phyloP scores from a whole-genome alignment of 805 yeast genomes.

The Kluyveromyces lactis region DNA sequence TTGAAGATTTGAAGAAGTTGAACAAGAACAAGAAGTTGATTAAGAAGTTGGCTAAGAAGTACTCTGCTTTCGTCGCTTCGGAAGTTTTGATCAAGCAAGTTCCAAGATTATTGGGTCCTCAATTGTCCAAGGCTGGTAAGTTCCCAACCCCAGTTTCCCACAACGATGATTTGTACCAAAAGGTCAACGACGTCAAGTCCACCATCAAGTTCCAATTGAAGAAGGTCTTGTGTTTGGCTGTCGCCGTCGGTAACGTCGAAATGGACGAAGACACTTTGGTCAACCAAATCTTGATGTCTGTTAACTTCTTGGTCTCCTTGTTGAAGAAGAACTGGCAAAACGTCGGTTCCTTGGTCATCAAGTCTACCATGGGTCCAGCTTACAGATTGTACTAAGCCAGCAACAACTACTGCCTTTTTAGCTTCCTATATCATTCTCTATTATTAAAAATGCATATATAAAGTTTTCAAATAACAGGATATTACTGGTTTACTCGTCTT shows the following conservation, averaged over 20 bases:
- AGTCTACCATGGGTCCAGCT: conserved; percentile 99
- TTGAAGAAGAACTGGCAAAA: conserved; percentile 99
- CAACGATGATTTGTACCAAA: conserved; percentile 93
- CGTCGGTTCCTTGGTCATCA: conserved; percentile 98
- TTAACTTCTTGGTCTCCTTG: conserved; percentile 98
- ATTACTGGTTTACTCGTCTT: too few relatives aligned
- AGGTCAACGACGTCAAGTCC: conserved; percentile 96
- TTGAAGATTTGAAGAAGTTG: conserved; percentile 98
- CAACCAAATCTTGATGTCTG: conserved; percentile 97
- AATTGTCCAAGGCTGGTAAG: conserved; percentile 99
- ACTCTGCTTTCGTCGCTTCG: conserved; percentile 99
- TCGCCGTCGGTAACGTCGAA: conserved; percentile 99
- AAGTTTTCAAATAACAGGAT: too few relatives aligned
- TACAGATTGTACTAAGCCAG: conserved; percentile 90
- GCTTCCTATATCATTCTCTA: too few relatives aligned
- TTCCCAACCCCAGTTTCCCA: conserved; percentile 99
- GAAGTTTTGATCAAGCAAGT: conserved; percentile 99
- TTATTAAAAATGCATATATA: too few relatives aligned
- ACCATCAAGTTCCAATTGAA: conserved; percentile 99
- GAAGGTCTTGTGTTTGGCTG: conserved; percentile 99
- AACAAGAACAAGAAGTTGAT: conserved; percentile 99
- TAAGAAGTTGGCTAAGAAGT: conserved; percentile 99
- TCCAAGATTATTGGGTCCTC: conserved; percentile 99
- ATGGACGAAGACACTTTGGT: conserved; percentile 95
- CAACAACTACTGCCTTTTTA: too few relatives aligned